Percentiles rank a stretch among this genome's conserved stretches.
Conservation (phyloP, 2,329 filamentous ascomycete species). For the Diaporthe sp. region DNA sequence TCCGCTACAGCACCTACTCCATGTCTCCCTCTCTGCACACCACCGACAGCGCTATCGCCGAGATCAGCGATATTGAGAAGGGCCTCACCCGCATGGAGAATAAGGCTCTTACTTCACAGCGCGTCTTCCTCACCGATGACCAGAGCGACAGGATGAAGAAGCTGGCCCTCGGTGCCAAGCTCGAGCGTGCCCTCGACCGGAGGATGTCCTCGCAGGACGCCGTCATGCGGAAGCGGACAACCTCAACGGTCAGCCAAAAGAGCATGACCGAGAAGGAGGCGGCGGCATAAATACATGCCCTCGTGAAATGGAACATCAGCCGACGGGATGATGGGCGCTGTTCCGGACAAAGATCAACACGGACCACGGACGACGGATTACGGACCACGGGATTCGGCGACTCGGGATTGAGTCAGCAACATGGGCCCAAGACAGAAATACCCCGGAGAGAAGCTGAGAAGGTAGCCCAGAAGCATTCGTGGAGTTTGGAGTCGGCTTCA, state of each 20-base stretch:
- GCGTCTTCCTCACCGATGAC: constrained; percentile 82
- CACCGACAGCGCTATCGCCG: constrained; percentile 68
- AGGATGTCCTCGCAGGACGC: constrained; percentile 93
- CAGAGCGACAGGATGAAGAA: constrained; percentile 88
- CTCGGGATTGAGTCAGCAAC: constrained; percentile 13
- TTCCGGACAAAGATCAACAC: neutral
- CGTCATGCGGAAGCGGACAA: constrained; percentile 75
- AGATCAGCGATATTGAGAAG: constrained; percentile 79
- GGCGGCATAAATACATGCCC: constrained; percentile 39
- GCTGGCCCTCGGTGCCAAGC: constrained; percentile 89
- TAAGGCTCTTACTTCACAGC: constrained; percentile 85
- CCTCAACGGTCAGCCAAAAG: constrained; percentile 48
- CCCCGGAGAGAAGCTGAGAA: constrained; percentile 7
- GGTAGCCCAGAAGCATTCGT: constrained; percentile 22
- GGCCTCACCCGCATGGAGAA: constrained; percentile 91
- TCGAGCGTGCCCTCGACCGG: constrained; percentile 87
- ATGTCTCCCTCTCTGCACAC: constrained; percentile 71
- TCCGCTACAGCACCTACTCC: constrained; percentile 73
- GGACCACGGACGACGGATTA: neutral
- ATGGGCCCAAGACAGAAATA: constrained; percentile 15
- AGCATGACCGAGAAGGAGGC: constrained; percentile 56
- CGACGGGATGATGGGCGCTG: neutral
- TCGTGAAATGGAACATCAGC: neutral
- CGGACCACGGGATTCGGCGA: constrained; percentile 14
- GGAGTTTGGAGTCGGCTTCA: constrained; percentile 35